Conservation (phyloP, 805 yeast species). For the Candida adriatica region DNA sequence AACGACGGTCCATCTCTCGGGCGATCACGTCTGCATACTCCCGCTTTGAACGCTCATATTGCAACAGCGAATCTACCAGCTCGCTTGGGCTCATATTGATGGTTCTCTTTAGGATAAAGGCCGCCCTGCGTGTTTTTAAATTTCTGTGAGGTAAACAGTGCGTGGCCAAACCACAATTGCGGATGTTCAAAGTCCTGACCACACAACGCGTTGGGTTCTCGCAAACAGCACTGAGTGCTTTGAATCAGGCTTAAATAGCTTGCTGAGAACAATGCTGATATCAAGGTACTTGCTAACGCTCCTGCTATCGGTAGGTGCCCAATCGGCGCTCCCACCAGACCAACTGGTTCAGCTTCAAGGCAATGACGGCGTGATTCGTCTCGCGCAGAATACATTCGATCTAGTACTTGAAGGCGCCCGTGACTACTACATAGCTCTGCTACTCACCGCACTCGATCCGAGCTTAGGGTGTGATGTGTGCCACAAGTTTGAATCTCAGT, state of each 20-base stretch:
- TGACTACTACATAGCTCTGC: conserved; percentile 43
- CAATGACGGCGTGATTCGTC: conserved; percentile 31
- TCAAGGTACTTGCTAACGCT: not conserved
- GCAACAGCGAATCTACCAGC: conserved; percentile 1
- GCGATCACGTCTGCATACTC: conserved; percentile 4
- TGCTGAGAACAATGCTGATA: not conserved
- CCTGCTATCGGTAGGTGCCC: conserved; percentile 1
- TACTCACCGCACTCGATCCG: conserved; percentile 43
- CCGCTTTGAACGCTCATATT: conserved; percentile 7
- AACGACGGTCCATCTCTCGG: conserved; percentile 16
- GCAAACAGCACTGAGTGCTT: too few relatives aligned
- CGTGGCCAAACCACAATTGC: too few relatives aligned
- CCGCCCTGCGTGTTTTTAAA: too few relatives aligned
- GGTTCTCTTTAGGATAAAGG: too few relatives aligned
- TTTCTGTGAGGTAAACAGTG: too few relatives aligned
- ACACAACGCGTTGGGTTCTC: too few relatives aligned
- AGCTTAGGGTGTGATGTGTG: conserved; percentile 44
- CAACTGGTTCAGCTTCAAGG: conserved; percentile 12
- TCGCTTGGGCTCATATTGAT: too few relatives aligned
- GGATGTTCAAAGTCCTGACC: too few relatives aligned
- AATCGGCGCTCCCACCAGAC: conserved; percentile 10
- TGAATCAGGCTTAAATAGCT: too few relatives aligned
- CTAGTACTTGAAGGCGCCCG: conserved; percentile 38
- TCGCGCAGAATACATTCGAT: conserved; percentile 31
- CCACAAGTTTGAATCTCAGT: conserved; percentile 33